Conservation (phyloP, 371 early-diverging fungal species). For the Catenaria anguillulae region DNA sequence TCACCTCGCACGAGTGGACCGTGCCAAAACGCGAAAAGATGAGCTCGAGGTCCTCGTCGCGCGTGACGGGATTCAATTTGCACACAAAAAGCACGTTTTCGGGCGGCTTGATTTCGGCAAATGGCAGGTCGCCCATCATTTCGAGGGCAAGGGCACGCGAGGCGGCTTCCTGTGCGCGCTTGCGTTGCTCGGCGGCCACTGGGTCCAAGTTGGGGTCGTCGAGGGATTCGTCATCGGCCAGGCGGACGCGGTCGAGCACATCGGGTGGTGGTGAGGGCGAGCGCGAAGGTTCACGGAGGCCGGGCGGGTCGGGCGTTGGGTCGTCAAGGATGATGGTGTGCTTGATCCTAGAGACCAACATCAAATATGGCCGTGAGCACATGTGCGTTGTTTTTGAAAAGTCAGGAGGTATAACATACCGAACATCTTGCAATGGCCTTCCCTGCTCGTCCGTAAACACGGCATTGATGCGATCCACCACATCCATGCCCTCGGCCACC, state of each 20-base stretch:
- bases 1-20: conserved; percentile 77
- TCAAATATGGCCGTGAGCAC: too few species aligned
- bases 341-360: conserved; percentile 32
- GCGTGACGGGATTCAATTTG: conserved; percentile 82
- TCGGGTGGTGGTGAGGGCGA: conserved; percentile 72
- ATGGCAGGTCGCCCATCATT: conserved; percentile 95
- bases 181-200: conserved; percentile 49
- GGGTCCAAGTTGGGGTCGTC: conserved; percentile 44
- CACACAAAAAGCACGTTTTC: conserved; percentile 95
- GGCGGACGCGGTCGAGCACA: conserved; percentile 55
- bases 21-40: conserved; percentile 88
- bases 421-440: conserved; percentile 71
- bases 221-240: conserved; percentile 70
- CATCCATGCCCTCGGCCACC: conserved; percentile 87
- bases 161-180: conserved; percentile 59
- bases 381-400: too few species aligned
- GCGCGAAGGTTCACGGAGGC: conserved; percentile 45
- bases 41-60: conserved; percentile 78
- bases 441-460: conserved; percentile 53
- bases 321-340: conserved; percentile 89
- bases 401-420: conserved; percentile 23
- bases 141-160: conserved; percentile 86
- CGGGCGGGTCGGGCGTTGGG: conserved; percentile 76
- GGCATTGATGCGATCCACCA: conserved; percentile 63
- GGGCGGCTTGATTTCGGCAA: conserved; percentile 90